Conservation (phyloP, 805 yeast genomes). For the Yueomyces sp. region DNA sequence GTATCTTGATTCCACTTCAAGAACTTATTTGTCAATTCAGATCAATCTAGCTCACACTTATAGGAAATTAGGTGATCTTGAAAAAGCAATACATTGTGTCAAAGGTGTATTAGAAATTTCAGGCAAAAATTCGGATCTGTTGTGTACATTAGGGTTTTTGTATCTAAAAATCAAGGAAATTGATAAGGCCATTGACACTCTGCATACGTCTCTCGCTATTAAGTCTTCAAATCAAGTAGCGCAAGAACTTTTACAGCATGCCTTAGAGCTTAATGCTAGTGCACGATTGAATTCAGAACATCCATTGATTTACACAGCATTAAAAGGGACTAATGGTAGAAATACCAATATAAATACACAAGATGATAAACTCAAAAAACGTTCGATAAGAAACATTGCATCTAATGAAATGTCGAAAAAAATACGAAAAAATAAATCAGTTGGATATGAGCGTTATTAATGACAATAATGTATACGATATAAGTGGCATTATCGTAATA, state of each 20-base stretch:
- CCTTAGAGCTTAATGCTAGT: slow-evolving; percentile 45
- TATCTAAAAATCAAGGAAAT: slow-evolving; percentile 55
- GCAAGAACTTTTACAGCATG: slow-evolving; percentile 64
- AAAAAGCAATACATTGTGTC: slow-evolving; percentile 63
- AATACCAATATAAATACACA: neutral
- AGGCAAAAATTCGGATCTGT: slow-evolving; percentile 58
- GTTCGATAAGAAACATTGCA: neutral
- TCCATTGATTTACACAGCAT: slow-evolving; percentile 11
- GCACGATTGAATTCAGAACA: slow-evolving; percentile 14
- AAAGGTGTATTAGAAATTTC: slow-evolving; percentile 59
- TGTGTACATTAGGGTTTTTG: slow-evolving; percentile 76
- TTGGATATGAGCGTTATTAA: too few relatives aligned
- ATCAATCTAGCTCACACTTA: slow-evolving; percentile 84
- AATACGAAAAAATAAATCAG: neutral
- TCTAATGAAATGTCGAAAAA: slow-evolving; percentile 1
- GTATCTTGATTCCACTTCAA: slow-evolving; percentile 55
- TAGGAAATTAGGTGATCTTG: slow-evolving; percentile 46
- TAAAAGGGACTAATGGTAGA: slow-evolving; percentile 1
- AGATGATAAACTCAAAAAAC: neutral
- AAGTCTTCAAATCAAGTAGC: slow-evolving; percentile 77
- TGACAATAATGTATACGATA: too few relatives aligned
- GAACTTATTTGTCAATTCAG: slow-evolving; percentile 75
- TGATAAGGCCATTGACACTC: slow-evolving; percentile 54
- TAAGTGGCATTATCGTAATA: too few relatives aligned
- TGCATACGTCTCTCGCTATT: slow-evolving; percentile 73